phyloP scores from a whole-genome alignment of 1,284 basidiomycete genomes.

The Tilletia caries region DNA sequence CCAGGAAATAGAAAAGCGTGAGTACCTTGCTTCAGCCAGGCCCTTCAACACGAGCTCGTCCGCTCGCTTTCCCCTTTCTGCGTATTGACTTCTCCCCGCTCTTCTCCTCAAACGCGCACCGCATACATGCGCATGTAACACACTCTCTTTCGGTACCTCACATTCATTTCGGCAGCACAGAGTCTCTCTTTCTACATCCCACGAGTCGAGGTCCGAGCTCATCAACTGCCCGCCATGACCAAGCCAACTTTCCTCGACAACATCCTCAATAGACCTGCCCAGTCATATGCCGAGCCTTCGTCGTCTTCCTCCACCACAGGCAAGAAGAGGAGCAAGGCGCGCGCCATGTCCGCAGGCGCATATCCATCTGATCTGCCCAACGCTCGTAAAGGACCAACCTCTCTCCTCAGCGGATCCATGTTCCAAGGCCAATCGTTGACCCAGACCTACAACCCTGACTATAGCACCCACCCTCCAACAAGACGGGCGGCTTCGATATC shows the following conservation, averaged over 20 bases:
- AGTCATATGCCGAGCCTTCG: constrained; percentile 42
- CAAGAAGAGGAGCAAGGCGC: background rate
- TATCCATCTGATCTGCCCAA: constrained; percentile 42
- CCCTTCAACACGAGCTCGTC: no score
- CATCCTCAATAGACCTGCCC: constrained; percentile 51
- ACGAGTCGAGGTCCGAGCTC: no score
- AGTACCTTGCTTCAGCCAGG: no score
- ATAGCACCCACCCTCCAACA: constrained; percentile 11
- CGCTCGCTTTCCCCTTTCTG: no score
- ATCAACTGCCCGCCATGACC: constrained; percentile 28
- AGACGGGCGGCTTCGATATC: constrained; percentile 29
- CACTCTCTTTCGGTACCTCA: background rate
- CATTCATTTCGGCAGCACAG: background rate
- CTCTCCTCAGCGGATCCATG: constrained; percentile 40
- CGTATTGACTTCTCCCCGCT: no score
- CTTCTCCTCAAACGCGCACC: no score
- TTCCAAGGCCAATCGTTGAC: constrained; percentile 21
- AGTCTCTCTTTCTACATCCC: no score
- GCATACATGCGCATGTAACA: background rate
- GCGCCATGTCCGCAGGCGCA: constrained; percentile 15
- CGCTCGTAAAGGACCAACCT: constrained; percentile 31
- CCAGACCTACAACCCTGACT: constrained; percentile 8
- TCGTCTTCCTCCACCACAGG: background rate
- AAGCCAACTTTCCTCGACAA: constrained; percentile 44
- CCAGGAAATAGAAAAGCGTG: no score